phyloP scores from a whole-genome alignment of 331 rosid species.

The Erythrophleum ivorense region DNA sequence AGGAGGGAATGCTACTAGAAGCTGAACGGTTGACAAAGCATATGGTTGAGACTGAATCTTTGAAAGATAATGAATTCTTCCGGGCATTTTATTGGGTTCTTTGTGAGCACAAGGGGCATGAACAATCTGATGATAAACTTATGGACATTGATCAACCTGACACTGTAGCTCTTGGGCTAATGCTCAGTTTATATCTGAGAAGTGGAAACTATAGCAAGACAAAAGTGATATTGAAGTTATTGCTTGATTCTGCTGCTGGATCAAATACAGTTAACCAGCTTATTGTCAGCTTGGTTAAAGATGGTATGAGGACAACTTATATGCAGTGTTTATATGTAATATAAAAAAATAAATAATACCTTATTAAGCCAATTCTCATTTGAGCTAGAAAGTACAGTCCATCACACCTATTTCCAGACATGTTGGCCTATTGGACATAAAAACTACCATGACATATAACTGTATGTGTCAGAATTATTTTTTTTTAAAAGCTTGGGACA shows the following conservation, averaged over 20 bases:
- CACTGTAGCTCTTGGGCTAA: constrained; percentile 65
- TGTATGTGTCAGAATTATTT: background rate
- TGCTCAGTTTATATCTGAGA: constrained; percentile 64
- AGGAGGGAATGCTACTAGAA: constrained; percentile 76
- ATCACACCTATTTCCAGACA: background rate
- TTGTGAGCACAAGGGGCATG: constrained; percentile 46
- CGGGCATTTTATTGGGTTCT: constrained; percentile 61
- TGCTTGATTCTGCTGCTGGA: constrained; percentile 60
- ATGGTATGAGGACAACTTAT: constrained; percentile 54
- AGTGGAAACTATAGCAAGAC: constrained; percentile 55
- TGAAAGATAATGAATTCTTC: constrained; percentile 52
- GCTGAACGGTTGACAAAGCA: constrained; percentile 63
- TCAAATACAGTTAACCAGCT: constrained; percentile 54
- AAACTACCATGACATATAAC: background rate
- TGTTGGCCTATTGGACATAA: background rate
- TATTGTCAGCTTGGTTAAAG: constrained; percentile 58
- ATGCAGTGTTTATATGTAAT: constrained; percentile 13
- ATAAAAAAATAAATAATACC: constrained; percentile 5
- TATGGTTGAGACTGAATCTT: constrained; percentile 48
- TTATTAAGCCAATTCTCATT: constrained; percentile 7
- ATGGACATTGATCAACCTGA: constrained; percentile 57
- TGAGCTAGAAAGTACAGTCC: background rate
- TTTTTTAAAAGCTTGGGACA: too few species aligned
- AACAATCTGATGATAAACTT: constrained; percentile 49
- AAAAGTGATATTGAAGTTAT: constrained; percentile 52